These are phyloP conservation scores for Wickerhamomyces sp. DNA, from an alignment of 1,139 yeast species.

Conservation along the genomic window DNA sequence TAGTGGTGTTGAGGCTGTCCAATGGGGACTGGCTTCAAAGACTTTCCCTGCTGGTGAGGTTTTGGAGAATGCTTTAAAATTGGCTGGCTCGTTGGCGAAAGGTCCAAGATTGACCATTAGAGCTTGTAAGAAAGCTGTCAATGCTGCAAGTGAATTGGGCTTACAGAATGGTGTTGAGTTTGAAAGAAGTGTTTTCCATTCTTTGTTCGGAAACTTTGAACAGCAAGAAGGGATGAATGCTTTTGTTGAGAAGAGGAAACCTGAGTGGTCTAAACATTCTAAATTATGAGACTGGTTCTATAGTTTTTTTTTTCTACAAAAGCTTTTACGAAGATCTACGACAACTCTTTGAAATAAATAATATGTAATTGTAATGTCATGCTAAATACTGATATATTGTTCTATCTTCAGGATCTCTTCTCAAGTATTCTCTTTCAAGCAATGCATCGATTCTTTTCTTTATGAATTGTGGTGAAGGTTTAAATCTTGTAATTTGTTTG, in stretches of 20 bases:
- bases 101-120: slow-evolving; percentile 39
- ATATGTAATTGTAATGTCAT: slow-evolving; percentile 13
- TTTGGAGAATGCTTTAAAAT: slow-evolving; percentile 39
- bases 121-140: slow-evolving; percentile 43
- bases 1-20: slow-evolving; percentile 39
- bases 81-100: slow-evolving; percentile 37
- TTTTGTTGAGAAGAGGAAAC: slow-evolving; percentile 41
- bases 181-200: slow-evolving; percentile 41
- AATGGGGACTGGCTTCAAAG: slow-evolving; percentile 45
- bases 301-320: too few species aligned
- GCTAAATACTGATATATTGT: slow-evolving; percentile 72
- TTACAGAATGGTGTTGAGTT: slow-evolving; percentile 36
- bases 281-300: slow-evolving; percentile 1
- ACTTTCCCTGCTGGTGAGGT: slow-evolving; percentile 35
- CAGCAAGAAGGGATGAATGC: slow-evolving; percentile 50
- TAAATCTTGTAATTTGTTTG: slow-evolving; percentile 62
- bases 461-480: slow-evolving; percentile 61
- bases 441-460: slow-evolving; percentile 77
- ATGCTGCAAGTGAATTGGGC: slow-evolving; percentile 33
- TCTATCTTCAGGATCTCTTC: slow-evolving; percentile 61
- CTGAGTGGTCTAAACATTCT: slow-evolving; percentile 32
- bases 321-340: too few species aligned
- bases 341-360: too few species aligned
- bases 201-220: slow-evolving; percentile 39
- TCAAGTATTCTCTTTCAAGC: slow-evolving; percentile 78